These are phyloP conservation scores for Selenicereus undatus DNA, from an alignment of 148 eudicot species.

Conservation along the genomic window DNA sequence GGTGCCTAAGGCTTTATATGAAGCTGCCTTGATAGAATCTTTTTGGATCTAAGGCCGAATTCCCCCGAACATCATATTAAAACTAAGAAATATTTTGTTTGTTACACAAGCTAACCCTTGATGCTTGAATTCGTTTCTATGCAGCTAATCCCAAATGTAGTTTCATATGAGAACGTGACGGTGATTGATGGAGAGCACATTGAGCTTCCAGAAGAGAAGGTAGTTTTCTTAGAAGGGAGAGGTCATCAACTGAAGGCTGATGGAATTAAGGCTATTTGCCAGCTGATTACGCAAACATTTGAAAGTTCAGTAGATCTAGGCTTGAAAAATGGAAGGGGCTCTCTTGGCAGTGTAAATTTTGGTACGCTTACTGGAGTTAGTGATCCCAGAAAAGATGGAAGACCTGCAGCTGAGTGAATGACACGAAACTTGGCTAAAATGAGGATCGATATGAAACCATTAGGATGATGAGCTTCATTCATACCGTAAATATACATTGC, in stretches of 20 bases:
- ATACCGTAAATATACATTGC: background rate
- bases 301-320: constrained; percentile 27
- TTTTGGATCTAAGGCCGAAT: too few relatives aligned
- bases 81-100: too few relatives aligned
- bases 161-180: constrained; percentile 79
- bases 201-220: constrained; percentile 48
- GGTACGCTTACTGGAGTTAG: constrained; percentile 80
- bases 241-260: constrained; percentile 60
- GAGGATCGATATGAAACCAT: background rate
- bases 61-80: too few relatives aligned
- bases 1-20: too few relatives aligned
- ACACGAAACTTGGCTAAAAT: background rate
- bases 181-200: constrained; percentile 79
- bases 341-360: constrained; percentile 21
- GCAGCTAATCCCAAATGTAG: constrained; percentile 78
- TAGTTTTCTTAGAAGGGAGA: constrained; percentile 56
- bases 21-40: too few relatives aligned
- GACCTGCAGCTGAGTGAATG: constrained; percentile 64
- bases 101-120: background rate
- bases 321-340: constrained; percentile 27
- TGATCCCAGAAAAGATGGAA: constrained; percentile 77
- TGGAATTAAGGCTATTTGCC: constrained; percentile 57
- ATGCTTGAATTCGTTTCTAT: constrained; percentile 7
- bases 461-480: background rate
- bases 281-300: constrained; percentile 67